Evolutionary conservation across 345 rosid species (phyloP).

Genomic region (Bruguiera sexangula): DNA sequence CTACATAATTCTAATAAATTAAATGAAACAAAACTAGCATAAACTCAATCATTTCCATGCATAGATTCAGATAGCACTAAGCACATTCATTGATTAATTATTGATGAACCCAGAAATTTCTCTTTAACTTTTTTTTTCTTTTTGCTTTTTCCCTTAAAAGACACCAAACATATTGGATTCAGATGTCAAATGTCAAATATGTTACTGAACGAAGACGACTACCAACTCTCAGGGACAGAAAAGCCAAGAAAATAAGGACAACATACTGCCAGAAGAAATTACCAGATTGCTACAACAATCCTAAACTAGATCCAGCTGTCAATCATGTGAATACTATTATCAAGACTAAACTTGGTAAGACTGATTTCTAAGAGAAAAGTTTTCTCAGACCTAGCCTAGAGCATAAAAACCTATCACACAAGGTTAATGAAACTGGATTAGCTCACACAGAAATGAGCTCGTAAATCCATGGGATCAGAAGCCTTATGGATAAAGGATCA

Average conservation of each 20-base stretch:
- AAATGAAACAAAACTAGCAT: too few relatives aligned
- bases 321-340: neutral
- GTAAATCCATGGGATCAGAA: neutral
- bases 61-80: too few relatives aligned
- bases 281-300: slow-evolving; percentile 10
- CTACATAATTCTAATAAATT: too few relatives aligned
- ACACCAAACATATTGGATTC: neutral
- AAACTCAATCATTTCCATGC: too few relatives aligned
- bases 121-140: too few relatives aligned
- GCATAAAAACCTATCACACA: slow-evolving; percentile 11
- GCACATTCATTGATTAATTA: too few relatives aligned
- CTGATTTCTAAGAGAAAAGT: neutral
- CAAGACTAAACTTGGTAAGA: neutral
- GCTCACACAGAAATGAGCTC: slow-evolving; percentile 8
- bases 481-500: neutral
- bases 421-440: slow-evolving; percentile 11
- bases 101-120: too few relatives aligned
- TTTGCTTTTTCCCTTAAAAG: too few relatives aligned
- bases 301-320: slow-evolving; percentile 16
- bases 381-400: slow-evolving; percentile 16
- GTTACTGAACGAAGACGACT: neutral
- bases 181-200: neutral
- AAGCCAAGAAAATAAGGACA: slow-evolving; percentile 1
- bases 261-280: neutral
- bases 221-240: neutral